These are phyloP conservation scores for Breynia disticha DNA, from an alignment of 441 rosid genomes.

Conservation along the genomic window DNA sequence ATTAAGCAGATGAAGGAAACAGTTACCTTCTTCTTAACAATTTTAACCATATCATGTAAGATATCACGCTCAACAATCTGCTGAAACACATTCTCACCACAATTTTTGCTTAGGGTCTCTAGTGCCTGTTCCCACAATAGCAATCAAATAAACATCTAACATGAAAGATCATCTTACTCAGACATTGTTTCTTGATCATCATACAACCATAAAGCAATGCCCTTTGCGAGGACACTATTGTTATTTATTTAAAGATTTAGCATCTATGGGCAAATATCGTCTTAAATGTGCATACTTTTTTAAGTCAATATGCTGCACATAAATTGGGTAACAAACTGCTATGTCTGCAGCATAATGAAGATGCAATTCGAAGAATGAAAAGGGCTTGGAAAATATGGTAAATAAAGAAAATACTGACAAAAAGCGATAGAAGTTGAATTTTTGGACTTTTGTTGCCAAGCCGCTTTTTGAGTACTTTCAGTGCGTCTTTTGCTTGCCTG, in stretches of 20 bases:
- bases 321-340: background rate
- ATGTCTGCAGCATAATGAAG: too few relatives aligned
- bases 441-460: slow-evolving; percentile 78
- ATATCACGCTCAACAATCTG: slow-evolving; percentile 90
- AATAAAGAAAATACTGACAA: slow-evolving; percentile 43
- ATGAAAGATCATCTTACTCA: too few relatives aligned
- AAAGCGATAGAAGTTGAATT: slow-evolving; percentile 80
- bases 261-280: background rate
- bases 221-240: background rate
- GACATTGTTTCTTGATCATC: background rate
- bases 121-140: slow-evolving; percentile 42
- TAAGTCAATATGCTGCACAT: background rate
- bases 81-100: slow-evolving; percentile 80
- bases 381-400: slow-evolving; percentile 7
- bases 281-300: background rate
- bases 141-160: slow-evolving; percentile 1
- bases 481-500: slow-evolving; percentile 93
- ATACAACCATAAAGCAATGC: background rate
- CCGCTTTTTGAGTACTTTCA: slow-evolving; percentile 89
- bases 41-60: slow-evolving; percentile 90
- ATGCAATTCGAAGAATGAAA: background rate
- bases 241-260: background rate
- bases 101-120: slow-evolving; percentile 94
- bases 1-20: slow-evolving; percentile 1
- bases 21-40: slow-evolving; percentile 89